Percentiles rank a stretch among this genome's conserved stretches.
Evolutionary conservation across 2,329 filamentous ascomycete genomes (phyloP).

Genomic region (Colletotrichum somersetense): DNA sequence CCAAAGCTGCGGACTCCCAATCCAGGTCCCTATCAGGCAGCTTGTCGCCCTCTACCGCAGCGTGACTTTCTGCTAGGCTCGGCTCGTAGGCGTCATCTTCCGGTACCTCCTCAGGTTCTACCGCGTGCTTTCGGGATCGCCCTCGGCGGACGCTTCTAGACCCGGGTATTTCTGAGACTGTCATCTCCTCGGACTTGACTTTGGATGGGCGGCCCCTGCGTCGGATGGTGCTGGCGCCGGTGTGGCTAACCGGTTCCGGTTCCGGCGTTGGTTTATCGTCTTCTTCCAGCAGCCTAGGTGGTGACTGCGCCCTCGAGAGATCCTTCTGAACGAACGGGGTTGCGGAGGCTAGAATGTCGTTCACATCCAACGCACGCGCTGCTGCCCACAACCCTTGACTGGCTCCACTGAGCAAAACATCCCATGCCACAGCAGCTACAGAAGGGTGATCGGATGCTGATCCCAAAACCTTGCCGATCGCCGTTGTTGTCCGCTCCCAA

Average conservation of each 20-base stretch:
- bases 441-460: slow-evolving; percentile 69
- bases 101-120: slow-evolving; percentile 44
- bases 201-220: slow-evolving; percentile 20
- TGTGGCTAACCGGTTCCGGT: slow-evolving; percentile 13
- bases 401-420: slow-evolving; percentile 68
- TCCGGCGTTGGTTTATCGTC: slow-evolving; percentile 30
- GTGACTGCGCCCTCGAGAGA: slow-evolving; percentile 25
- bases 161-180: slow-evolving; percentile 14
- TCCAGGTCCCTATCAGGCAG: slow-evolving; percentile 57
- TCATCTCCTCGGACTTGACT: slow-evolving; percentile 17
- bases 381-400: slow-evolving; percentile 71
- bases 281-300: slow-evolving; percentile 13
- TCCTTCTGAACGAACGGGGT: slow-evolving; percentile 49
- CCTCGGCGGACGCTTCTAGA: slow-evolving; percentile 44
- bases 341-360: slow-evolving; percentile 59
- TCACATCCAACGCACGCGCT: slow-evolving; percentile 62
- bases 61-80: slow-evolving; percentile 49
- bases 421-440: slow-evolving; percentile 68
- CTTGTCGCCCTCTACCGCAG: slow-evolving; percentile 56
- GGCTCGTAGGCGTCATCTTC: slow-evolving; percentile 55
- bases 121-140: slow-evolving; percentile 46
- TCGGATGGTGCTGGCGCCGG: slow-evolving; percentile 29
- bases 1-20: slow-evolving; percentile 61
- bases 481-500: slow-evolving; percentile 60
- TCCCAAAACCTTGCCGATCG: slow-evolving; percentile 60